Percentiles rank a stretch among this genome's conserved stretches.
phyloP scores from a whole-genome alignment of 225 moss, liverwort and hornwort genomes.

The Rhytidiadelphus loreus region DNA sequence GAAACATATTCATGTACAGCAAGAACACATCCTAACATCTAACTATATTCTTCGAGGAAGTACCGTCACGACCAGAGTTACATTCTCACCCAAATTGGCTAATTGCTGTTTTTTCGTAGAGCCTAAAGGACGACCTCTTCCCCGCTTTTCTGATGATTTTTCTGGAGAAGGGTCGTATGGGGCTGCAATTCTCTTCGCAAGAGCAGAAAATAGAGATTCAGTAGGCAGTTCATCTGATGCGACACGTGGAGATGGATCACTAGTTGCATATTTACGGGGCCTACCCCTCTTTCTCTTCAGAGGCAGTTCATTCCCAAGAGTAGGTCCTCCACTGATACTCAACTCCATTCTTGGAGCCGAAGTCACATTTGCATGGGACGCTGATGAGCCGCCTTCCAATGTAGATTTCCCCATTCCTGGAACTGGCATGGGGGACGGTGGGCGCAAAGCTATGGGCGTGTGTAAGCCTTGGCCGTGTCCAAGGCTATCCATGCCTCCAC shows the following conservation, averaged over 20 bases:
- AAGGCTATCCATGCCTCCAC: conserved; percentile 18
- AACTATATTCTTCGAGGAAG: not conserved
- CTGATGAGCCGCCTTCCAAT: conserved; percentile 14
- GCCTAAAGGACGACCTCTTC: conserved; percentile 77
- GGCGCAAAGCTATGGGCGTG: conserved; percentile 35
- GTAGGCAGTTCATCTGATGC: conserved; percentile 8
- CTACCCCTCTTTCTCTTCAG: conserved; percentile 89
- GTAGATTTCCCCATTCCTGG: not conserved
- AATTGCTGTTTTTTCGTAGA: conserved; percentile 48
- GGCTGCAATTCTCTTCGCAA: conserved; percentile 40
- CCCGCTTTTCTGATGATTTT: conserved; percentile 53
- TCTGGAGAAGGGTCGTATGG: conserved; percentile 45
- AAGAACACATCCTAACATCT: not conserved
- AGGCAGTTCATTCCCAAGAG: conserved; percentile 33
- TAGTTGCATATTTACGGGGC: conserved; percentile 67
- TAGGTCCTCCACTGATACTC: conserved; percentile 9
- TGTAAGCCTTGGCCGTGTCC: conserved; percentile 26
- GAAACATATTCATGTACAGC: not conserved
- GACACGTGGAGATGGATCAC: conserved; percentile 19
- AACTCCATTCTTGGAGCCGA: conserved; percentile 28
- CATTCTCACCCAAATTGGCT: conserved; percentile 23
- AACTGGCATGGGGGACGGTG: conserved; percentile 10
- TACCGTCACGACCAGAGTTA: not conserved
- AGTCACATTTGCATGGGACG: conserved; percentile 10
- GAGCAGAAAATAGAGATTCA: conserved; percentile 36